A percentile compares a stretch with the other conserved stretches of the same genome.
Conservation (phyloP, 805 yeast genomes). For the Saccharomycopsis babjevae region DNA sequence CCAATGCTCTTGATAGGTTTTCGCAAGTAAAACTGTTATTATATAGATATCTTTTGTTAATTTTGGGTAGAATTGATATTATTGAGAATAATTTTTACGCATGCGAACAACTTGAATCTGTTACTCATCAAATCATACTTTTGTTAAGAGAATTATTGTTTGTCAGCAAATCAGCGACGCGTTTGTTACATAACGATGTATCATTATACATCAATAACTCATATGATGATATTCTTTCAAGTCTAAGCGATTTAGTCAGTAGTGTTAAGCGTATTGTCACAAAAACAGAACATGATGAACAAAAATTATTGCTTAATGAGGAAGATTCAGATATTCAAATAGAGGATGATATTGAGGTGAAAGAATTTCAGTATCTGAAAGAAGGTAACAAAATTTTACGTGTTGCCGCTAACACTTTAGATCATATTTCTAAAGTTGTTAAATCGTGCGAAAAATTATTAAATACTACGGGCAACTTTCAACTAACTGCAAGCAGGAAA, state of each 20-base stretch:
- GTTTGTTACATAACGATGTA: slow-evolving; percentile 6
- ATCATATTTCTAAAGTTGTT: slow-evolving; percentile 40
- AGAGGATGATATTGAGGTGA: slow-evolving; percentile 22
- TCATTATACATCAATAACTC: slow-evolving; percentile 29
- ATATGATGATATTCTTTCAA: slow-evolving; percentile 46
- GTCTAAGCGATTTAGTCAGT: slow-evolving; percentile 56
- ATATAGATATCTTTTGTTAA: slow-evolving; percentile 51
- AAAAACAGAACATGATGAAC: slow-evolving; percentile 37
- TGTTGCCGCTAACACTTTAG: slow-evolving; percentile 50
- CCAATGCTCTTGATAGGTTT: slow-evolving; percentile 51
- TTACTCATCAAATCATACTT: slow-evolving; percentile 60
- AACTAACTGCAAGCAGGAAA: slow-evolving; percentile 44
- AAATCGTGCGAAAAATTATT: slow-evolving; percentile 41
- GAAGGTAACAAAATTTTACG: slow-evolving; percentile 61
- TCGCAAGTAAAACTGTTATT: slow-evolving; percentile 53
- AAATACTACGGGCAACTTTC: slow-evolving; percentile 56
- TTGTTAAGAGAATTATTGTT: slow-evolving; percentile 53
- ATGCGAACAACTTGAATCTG: slow-evolving; percentile 52
- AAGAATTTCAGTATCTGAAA: slow-evolving; percentile 43
- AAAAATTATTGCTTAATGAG: slow-evolving; percentile 5
- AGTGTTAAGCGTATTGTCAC: slow-evolving; percentile 55
- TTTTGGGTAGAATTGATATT: slow-evolving; percentile 68
- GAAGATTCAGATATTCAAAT: slow-evolving; percentile 17
- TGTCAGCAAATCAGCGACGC: slow-evolving; percentile 37
- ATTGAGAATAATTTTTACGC: slow-evolving; percentile 66